Evolutionary conservation across 352 stramenopile species (phyloP).

Genomic region (Phytophthora hybrid): DNA sequence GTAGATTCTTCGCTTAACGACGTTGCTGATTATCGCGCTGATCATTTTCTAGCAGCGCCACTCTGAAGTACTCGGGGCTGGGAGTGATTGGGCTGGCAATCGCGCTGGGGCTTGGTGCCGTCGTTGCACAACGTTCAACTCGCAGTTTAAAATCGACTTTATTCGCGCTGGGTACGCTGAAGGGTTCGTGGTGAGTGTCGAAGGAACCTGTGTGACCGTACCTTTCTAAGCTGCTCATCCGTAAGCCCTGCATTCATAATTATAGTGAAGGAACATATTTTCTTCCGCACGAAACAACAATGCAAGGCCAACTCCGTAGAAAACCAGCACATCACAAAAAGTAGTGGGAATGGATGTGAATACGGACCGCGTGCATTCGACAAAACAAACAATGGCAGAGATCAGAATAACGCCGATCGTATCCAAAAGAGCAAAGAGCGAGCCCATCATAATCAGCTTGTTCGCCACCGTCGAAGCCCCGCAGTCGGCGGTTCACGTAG

Average conservation of each 20-base stretch:
- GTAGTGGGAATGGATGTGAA: constrained; percentile 66
- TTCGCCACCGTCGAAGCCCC: too few relatives aligned
- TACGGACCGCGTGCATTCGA: constrained; percentile 55
- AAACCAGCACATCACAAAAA: constrained; percentile 65
- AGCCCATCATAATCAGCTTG: constrained; percentile 27
- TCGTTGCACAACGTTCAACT: constrained; percentile 92
- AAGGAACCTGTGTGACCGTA: constrained; percentile 70
- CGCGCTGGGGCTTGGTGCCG: constrained; percentile 82
- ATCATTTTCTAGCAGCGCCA: too few relatives aligned
- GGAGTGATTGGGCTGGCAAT: constrained; percentile 59
- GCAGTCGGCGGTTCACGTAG: too few relatives aligned
- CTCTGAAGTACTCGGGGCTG: constrained; percentile 80
- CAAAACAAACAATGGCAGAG: background rate
- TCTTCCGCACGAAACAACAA: constrained; percentile 79
- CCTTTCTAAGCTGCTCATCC: too few relatives aligned
- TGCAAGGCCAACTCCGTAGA: constrained; percentile 76
- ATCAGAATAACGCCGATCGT: background rate
- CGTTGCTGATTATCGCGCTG: too few relatives aligned
- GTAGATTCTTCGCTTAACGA: too few relatives aligned
- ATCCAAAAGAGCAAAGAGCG: background rate
- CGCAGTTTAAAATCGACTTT: constrained; percentile 90
- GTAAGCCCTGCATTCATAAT: too few relatives aligned
- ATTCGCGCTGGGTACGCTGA: constrained; percentile 80
- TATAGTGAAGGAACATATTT: constrained; percentile 67
- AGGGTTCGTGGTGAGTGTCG: constrained; percentile 85